These are phyloP conservation scores for Alternaria triticimaculans DNA, from an alignment of 2,329 filamentous ascomycete genomes.

Conservation along the genomic window DNA sequence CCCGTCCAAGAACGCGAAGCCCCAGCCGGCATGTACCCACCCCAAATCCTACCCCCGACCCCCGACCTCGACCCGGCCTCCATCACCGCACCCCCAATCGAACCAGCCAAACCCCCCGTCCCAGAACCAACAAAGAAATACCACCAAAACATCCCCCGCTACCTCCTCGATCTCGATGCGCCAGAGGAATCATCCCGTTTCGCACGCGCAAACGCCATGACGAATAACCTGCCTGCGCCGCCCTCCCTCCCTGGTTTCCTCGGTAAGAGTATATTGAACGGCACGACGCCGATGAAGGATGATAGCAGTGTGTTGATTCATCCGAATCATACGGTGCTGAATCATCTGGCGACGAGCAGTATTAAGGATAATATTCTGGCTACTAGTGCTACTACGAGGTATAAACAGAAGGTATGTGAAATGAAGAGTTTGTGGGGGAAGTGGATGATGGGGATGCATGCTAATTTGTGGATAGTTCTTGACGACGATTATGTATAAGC, in stretches of 20 bases:
- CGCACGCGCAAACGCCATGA: conserved; percentile 74
- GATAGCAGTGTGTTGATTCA: conserved; percentile 97
- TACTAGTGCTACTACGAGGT: conserved; percentile 95
- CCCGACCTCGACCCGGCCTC: conserved; percentile 33
- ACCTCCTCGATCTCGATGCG: conserved; percentile 85
- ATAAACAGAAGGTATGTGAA: conserved; percentile 82
- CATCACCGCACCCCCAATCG: conserved; percentile 31
- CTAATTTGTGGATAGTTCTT: conserved; percentile 71
- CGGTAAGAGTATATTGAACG: conserved; percentile 93
- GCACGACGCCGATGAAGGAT: conserved; percentile 90
- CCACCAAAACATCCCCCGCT: conserved; percentile 77
- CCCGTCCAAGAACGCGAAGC: conserved; percentile 38
- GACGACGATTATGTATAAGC: conserved; percentile 97
- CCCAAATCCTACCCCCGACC: conserved; percentile 54
- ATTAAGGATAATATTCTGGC: conserved; percentile 97
- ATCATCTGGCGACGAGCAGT: conserved; percentile 95
- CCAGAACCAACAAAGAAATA: conserved; percentile 62
- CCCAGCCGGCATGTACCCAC: conserved; percentile 36
- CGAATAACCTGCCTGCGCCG: conserved; percentile 80
- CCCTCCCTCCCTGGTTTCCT: conserved; percentile 89
- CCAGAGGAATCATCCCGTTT: conserved; percentile 79
- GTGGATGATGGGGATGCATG: conserved; percentile 22
- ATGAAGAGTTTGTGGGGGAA: neutral
- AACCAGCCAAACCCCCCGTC: conserved; percentile 35
- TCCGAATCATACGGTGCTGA: conserved; percentile 96